Evolutionary conservation across 2,329 filamentous ascomycete species (phyloP).

Genomic region (Aspergillus hiratsukae): DNA sequence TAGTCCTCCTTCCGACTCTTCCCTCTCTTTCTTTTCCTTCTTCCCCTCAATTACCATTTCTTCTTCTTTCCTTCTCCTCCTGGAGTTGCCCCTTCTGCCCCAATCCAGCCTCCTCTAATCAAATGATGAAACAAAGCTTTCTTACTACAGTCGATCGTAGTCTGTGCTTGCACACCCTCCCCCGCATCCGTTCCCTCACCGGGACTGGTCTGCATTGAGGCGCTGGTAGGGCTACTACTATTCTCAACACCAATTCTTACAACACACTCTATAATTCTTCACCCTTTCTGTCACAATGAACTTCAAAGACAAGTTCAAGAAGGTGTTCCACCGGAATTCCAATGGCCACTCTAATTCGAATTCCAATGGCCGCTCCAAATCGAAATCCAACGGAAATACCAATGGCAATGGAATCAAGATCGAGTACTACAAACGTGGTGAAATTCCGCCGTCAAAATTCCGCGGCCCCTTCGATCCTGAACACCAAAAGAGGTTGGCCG

Average conservation of each 20-base stretch:
- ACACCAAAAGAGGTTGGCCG: constrained; percentile 41
- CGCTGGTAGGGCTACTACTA: constrained; percentile 4
- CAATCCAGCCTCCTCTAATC: constrained; percentile 3
- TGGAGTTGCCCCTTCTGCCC: neutral
- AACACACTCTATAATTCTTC: neutral
- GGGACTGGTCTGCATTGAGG: constrained; percentile 29
- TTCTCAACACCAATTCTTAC: neutral
- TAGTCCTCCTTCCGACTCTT: neutral
- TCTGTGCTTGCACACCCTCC: constrained; percentile 31
- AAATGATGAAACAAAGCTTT: constrained; percentile 26
- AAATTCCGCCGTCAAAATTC: constrained; percentile 47
- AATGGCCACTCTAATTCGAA: constrained; percentile 15
- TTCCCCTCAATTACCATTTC: neutral
- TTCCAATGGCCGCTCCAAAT: constrained; percentile 13
- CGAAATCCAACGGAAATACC: constrained; percentile 14
- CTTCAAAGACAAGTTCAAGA: constrained; percentile 35
- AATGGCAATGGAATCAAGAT: constrained; percentile 37
- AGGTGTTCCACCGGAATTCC: constrained; percentile 31
- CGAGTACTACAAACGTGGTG: constrained; percentile 46
- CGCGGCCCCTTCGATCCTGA: constrained; percentile 44
- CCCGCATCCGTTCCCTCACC: constrained; percentile 25
- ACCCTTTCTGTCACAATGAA: constrained; percentile 25
- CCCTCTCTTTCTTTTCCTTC: neutral
- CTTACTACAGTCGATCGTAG: constrained; percentile 14
- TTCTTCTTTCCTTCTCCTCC: constrained; percentile 1